Percentiles rank a stretch among this genome's conserved stretches.
Conservation (phyloP, 2,329 filamentous ascomycete species). For the Pestalotiopsis sp. region DNA sequence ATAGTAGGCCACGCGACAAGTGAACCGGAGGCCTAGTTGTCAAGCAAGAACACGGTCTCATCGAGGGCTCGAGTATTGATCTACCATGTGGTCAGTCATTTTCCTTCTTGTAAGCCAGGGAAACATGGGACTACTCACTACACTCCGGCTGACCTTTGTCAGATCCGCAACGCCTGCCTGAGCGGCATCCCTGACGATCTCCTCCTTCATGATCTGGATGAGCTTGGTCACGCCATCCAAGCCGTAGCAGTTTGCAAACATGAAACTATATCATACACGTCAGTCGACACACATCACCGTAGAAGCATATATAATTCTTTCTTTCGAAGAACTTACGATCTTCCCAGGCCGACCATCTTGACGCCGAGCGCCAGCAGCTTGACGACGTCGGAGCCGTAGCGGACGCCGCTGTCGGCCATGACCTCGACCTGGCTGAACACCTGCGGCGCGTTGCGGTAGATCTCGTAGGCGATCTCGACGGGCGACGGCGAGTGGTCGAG, state of each 20-base stretch:
- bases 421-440: slow-evolving; percentile 39
- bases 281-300: neutral
- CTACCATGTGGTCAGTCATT: neutral
- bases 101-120: neutral
- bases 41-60: slow-evolving; percentile 12
- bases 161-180: slow-evolving; percentile 34
- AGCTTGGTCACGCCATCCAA: slow-evolving; percentile 47
- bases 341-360: slow-evolving; percentile 45
- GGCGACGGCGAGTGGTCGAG: slow-evolving; percentile 39
- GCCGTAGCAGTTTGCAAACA: slow-evolving; percentile 55
- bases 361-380: slow-evolving; percentile 44
- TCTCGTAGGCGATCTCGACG: slow-evolving; percentile 35
- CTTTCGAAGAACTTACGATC: slow-evolving; percentile 27
- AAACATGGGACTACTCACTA: slow-evolving; percentile 13
- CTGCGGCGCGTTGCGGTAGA: slow-evolving; percentile 38
- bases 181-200: slow-evolving; percentile 41
- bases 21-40: neutral
- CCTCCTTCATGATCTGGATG: slow-evolving; percentile 51
- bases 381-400: slow-evolving; percentile 41
- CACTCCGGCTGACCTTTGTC: slow-evolving; percentile 20
- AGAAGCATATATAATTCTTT: too few relatives aligned
- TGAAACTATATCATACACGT: slow-evolving; percentile 30
- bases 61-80: slow-evolving; percentile 15
- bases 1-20: too few relatives aligned
- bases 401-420: slow-evolving; percentile 40